Conservation (phyloP, 2,329 filamentous ascomycete genomes). For the Elsinoe necatrix region DNA sequence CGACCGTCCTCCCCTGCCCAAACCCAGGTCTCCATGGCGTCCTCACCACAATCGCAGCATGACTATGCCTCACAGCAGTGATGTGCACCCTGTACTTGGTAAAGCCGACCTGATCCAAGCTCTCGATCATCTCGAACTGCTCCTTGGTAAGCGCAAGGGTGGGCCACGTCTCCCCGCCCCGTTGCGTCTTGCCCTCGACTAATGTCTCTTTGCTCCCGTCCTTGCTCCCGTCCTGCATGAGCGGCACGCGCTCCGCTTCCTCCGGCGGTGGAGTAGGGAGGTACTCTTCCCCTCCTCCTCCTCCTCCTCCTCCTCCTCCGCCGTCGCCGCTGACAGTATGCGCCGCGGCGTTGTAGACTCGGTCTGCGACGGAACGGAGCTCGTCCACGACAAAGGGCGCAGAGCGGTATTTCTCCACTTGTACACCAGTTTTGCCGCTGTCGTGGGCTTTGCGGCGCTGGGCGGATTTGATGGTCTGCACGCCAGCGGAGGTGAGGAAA, state of each 20-base stretch:
- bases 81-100: slow-evolving; percentile 61
- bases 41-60: slow-evolving; percentile 84
- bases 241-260: slow-evolving; percentile 11
- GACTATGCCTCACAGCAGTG: slow-evolving; percentile 67
- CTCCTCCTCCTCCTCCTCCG: no score
- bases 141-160: slow-evolving; percentile 68
- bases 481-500: slow-evolving; percentile 65
- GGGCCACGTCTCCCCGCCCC: slow-evolving; percentile 36
- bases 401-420: slow-evolving; percentile 63
- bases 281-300: slow-evolving; percentile 59
- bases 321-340: slow-evolving; percentile 43
- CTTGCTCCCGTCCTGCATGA: not conserved
- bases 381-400: slow-evolving; percentile 63
- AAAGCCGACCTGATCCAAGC: slow-evolving; percentile 57
- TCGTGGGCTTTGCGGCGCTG: slow-evolving; percentile 71
- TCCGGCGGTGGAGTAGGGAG: slow-evolving; percentile 44
- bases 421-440: slow-evolving; percentile 50
- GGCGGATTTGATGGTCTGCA: slow-evolving; percentile 68
- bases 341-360: slow-evolving; percentile 66
- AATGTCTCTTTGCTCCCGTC: slow-evolving; percentile 24
- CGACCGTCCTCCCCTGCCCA: slow-evolving; percentile 66
- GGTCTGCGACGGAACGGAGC: slow-evolving; percentile 66
- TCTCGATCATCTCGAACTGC: slow-evolving; percentile 79
- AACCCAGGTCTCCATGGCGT: slow-evolving; percentile 55
- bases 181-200: slow-evolving; percentile 37